A percentile compares a stretch with the other conserved stretches of the same genome.
phyloP scores from a whole-genome alignment of 1,284 basidiomycete genomes.

The Tetrapyrgos nigripes region DNA sequence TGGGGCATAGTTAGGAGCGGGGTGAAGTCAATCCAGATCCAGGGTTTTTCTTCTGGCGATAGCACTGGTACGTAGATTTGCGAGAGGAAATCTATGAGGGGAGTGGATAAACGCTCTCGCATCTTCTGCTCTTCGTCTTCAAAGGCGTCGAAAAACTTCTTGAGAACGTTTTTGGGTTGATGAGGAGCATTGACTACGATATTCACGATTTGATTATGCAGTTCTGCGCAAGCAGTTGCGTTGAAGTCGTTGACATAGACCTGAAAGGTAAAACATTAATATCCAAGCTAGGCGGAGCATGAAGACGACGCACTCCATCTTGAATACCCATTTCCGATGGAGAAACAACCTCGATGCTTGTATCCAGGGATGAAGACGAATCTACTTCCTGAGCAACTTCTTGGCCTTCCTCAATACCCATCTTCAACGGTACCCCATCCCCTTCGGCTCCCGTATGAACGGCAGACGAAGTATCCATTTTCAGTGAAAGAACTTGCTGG shows the following conservation, averaged over 20 bases:
- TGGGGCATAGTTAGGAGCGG: neutral
- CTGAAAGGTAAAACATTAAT: too few species aligned
- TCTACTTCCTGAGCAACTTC: too few species aligned
- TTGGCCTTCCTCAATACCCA: too few species aligned
- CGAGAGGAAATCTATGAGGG: neutral
- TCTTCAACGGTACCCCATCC: too few species aligned
- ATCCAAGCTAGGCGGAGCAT: too few species aligned
- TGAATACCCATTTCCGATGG: too few species aligned
- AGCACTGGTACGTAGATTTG: neutral
- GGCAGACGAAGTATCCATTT: too few species aligned
- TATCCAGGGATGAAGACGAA: too few species aligned
- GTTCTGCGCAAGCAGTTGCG: neutral
- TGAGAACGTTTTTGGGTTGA: neutral
- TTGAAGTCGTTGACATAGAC: neutral
- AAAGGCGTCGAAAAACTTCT: neutral
- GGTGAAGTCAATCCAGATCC: neutral
- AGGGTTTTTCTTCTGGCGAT: neutral
- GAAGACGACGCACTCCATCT: too few species aligned
- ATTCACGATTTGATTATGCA: neutral
- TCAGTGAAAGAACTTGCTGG: too few species aligned
- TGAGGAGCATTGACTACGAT: neutral
- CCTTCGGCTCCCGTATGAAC: too few species aligned
- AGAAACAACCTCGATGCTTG: too few species aligned
- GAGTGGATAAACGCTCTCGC: neutral
- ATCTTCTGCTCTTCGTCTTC: neutral